phyloP scores from a whole-genome alignment of 192 early-diverging fungal species.

The Backusella liffmaniae region DNA sequence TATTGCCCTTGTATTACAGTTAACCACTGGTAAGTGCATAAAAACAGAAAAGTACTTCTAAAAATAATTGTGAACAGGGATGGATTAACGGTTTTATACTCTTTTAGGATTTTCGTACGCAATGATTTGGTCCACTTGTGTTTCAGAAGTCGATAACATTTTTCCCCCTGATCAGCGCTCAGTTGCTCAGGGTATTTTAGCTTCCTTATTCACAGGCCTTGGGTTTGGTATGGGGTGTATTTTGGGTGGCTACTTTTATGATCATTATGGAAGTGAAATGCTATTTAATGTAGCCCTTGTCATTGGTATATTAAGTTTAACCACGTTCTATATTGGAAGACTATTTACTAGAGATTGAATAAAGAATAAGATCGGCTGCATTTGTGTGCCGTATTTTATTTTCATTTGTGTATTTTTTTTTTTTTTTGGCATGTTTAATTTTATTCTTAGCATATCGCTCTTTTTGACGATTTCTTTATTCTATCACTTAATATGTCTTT shows the following conservation, averaged over 20 bases:
- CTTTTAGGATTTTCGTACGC: constrained; percentile 26
- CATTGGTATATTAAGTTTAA: constrained; percentile 11
- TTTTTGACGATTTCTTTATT: too few species aligned
- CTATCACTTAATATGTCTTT: too few species aligned
- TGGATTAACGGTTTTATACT: not conserved
- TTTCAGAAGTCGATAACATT: constrained; percentile 30
- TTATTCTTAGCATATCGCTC: too few species aligned
- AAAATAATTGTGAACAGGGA: not conserved
- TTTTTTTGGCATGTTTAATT: too few species aligned
- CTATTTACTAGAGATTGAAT: not conserved
- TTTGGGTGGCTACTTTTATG: constrained; percentile 30
- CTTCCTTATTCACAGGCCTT: constrained; percentile 27
- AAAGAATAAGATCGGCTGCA: not conserved
- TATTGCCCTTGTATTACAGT: constrained; percentile 22
- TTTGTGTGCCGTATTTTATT: too few species aligned
- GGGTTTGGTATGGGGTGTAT: constrained; percentile 34
- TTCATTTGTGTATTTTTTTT: too few species aligned
- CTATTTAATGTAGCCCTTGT: constrained; percentile 12
- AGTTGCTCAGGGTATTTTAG: constrained; percentile 34
- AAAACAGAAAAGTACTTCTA: not conserved
- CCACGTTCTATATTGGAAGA: constrained; percentile 9
- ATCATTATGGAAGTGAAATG: constrained; percentile 12
- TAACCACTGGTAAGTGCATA: constrained; percentile 17
- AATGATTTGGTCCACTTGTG: constrained; percentile 33
- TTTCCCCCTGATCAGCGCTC: constrained; percentile 33